Conservation (phyloP, 495 filamentous ascomycete species). For the Xylaria nigripes region DNA sequence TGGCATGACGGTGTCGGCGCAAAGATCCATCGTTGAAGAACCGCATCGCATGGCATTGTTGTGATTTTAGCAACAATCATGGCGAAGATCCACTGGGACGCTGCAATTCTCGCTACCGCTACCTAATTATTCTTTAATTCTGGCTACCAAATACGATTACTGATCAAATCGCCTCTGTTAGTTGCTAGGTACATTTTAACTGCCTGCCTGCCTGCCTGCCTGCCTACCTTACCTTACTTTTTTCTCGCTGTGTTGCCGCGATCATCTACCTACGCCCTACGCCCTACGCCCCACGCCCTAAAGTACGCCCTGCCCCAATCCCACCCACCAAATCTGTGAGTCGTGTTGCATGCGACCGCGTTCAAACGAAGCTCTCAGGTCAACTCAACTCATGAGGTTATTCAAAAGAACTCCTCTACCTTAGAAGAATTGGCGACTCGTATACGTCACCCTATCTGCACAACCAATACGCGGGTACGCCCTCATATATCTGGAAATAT, state of each 20-base stretch:
- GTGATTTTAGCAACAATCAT: background rate
- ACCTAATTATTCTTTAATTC: background rate
- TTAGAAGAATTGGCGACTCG: background rate
- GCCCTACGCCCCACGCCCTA: background rate
- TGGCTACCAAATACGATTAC: background rate
- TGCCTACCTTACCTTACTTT: no score
- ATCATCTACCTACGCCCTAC: background rate
- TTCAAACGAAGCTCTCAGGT: background rate
- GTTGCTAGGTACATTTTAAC: no score
- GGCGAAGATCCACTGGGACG: background rate
- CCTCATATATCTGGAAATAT: conserved; percentile 19
- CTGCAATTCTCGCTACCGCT: background rate
- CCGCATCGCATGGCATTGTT: background rate
- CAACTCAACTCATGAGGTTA: background rate
- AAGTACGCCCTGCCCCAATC: background rate
- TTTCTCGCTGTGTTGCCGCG: background rate
- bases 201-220: no score
- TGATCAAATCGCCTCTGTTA: conserved; percentile 5
- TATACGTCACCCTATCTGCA: conserved; percentile 6
- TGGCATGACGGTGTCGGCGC: background rate
- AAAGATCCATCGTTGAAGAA: background rate
- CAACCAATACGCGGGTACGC: conserved; percentile 15
- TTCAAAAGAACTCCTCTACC: background rate
- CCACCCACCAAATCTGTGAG: background rate
- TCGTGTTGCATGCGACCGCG: background rate